Evolutionary conservation across 2,329 filamentous ascomycete genomes (phyloP), one percentile per base, ranked within the genome.

Genomic region (Davidsoniella eucalypti): DNA sequence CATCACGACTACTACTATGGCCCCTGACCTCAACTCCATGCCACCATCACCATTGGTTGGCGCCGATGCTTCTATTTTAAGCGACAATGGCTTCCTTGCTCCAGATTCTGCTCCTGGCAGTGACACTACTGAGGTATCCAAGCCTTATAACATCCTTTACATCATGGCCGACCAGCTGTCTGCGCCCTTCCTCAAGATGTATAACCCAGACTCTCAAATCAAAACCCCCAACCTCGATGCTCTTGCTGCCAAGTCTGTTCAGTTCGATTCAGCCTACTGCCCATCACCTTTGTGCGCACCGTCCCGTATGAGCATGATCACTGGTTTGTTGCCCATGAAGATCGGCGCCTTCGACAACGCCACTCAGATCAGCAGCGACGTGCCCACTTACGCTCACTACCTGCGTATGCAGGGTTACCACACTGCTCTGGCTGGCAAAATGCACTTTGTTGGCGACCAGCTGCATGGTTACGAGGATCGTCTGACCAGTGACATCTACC

Each of bases 101-200:
- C 26, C 46, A 42, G 21, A 41, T 23, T 49, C 52, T 50, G 53
- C 52, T n/a, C 52, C 57, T 26, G 56, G 54, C 17, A 42, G 52
- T 16, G n/a, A 18, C 21, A 8, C 18, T 10, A 26, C 16, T 25
- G 43, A 45, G 12, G 25, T 48, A 21, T 16, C 49, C 29, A 60
- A 63, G 51, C 61, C 60, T 55, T 66, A 67, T 54, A 69, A 69
- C 56, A 69, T 69, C 41, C 59, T 69, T 43, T 94, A 92, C 71
- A 93, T 95, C 68, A 94, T 95, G 87, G 88, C 88, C 50, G 88
- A 95, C 67, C 88, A 95, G 69, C 78, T 95, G 64, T 84, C 88
- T 16, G 88, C 88, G 25, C 88, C 88, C 16, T 75, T 88, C 58
- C 77, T 95, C 57, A 90, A 87, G 69, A 90, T 94, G 70, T 87